Evolutionary conservation across 176 grass and related monocot species (phyloP).

Genomic region (Metroxylon sagu): DNA sequence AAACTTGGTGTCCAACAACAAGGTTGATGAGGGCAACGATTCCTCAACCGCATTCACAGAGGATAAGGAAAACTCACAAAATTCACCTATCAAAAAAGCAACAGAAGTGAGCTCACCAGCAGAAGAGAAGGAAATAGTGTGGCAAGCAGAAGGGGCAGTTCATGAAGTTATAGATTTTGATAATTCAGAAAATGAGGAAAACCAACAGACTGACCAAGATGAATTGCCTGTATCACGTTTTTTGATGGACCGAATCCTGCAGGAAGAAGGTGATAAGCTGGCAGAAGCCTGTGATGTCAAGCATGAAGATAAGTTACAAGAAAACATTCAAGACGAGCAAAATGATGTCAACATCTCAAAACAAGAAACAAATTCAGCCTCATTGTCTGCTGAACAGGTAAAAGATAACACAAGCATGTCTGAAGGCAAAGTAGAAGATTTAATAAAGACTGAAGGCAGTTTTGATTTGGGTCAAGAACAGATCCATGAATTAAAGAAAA

Average conservation of each 20-base stretch:
- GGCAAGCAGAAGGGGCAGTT: no score
- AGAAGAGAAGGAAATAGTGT: no score
- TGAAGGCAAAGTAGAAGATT: constrained; percentile 26
- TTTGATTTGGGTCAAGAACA: constrained; percentile 18
- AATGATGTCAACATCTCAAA: constrained; percentile 8
- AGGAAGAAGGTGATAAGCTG: constrained; percentile 25
- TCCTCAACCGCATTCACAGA: not conserved
- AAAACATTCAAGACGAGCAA: constrained; percentile 21
- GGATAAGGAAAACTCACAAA: constrained; percentile 24
- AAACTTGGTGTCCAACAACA: no score
- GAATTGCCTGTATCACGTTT: constrained; percentile 50
- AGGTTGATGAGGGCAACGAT: no score
- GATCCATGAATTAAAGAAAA: constrained; percentile 17
- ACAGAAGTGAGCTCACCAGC: constrained; percentile 8
- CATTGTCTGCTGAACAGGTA: constrained; percentile 17
- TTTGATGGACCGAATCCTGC: constrained; percentile 55
- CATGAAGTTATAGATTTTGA: constrained; percentile 9
- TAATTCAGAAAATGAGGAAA: not conserved
- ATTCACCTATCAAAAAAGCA: constrained; percentile 4
- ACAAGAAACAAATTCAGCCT: constrained; percentile 26
- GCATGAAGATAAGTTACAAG: constrained; percentile 29
- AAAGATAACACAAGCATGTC: constrained; percentile 19
- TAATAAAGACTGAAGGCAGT: constrained; percentile 30
- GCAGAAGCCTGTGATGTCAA: constrained; percentile 17
- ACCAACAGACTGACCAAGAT: constrained; percentile 32